phyloP scores from a whole-genome alignment of 169 alveolate genomes.

The Cryptosporidium sp. region DNA sequence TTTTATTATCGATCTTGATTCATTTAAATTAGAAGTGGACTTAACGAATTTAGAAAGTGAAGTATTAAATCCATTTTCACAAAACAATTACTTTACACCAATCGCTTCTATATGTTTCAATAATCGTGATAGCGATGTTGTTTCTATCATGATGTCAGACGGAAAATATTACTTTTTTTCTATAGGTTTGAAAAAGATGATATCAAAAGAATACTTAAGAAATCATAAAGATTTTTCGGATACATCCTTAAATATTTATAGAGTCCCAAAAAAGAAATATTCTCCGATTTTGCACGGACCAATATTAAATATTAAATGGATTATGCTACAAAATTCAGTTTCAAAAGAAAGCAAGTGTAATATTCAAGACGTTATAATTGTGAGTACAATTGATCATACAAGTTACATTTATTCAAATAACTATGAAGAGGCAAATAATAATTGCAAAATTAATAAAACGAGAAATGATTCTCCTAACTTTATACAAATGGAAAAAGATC shows the following conservation, averaged over 20 bases:
- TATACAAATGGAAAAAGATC: neutral
- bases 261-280: conserved; percentile 31
- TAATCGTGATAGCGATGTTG: conserved; percentile 21
- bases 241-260: neutral
- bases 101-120: conserved; percentile 44
- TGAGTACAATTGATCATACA: neutral
- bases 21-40: conserved; percentile 37
- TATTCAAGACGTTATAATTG: conserved; percentile 6
- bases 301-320: conserved; percentile 28
- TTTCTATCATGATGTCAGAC: conserved; percentile 53
- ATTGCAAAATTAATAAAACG: too few species aligned
- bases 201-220: neutral
- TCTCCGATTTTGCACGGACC: conserved; percentile 65
- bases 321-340: neutral
- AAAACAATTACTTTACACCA: conserved; percentile 34
- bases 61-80: neutral
- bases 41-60: conserved; percentile 18
- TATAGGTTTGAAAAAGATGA: conserved; percentile 7
- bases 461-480: neutral
- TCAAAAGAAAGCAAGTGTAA: neutral
- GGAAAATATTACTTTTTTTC: conserved; percentile 53
- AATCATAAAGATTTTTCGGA: neutral
- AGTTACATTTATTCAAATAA: neutral
- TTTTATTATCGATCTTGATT: conserved; percentile 49
- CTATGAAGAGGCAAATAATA: neutral